These are phyloP conservation scores for Cryptococcus sp. DNA, from an alignment of 1,284 basidiomycete genomes.

Conservation along the genomic window DNA sequence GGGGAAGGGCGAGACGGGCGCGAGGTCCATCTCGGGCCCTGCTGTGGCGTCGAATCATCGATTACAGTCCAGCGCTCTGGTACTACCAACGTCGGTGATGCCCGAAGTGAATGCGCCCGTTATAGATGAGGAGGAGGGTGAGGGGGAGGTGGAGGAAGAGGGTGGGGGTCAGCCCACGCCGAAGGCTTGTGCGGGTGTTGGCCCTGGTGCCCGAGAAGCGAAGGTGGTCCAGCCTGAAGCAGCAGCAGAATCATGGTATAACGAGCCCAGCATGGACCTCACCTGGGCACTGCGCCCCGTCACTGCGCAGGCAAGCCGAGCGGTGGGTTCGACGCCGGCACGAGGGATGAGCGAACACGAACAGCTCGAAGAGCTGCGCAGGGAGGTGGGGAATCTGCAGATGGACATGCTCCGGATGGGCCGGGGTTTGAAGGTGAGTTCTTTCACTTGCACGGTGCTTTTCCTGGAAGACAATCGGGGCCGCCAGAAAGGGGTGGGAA, in stretches of 20 bases:
- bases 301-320: not conserved
- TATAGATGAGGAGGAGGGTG: conserved; percentile 3
- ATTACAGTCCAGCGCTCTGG: not conserved
- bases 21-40: not conserved
- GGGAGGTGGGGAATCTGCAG: conserved; percentile 32
- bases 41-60: not conserved
- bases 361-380: conserved; percentile 20
- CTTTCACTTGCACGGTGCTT: not conserved
- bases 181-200: not conserved
- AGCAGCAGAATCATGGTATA: not conserved
- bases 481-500: not conserved
- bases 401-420: conserved; percentile 39
- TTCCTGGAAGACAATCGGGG: not conserved
- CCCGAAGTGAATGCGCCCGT: not conserved
- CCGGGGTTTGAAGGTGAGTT: conserved; percentile 27
- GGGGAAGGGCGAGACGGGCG: too few species aligned
- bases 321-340: not conserved
- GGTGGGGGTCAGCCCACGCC: not conserved
- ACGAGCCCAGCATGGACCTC: conserved; percentile 13
- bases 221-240: not conserved
- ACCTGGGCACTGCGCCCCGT: conserved; percentile 13
- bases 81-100: not conserved
- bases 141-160: conserved; percentile 4
- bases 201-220: not conserved
- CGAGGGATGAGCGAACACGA: conserved; percentile 5